Percentiles rank a stretch among this genome's conserved stretches.
Conservation (phyloP, 2,329 filamentous ascomycete species). For the Exserohilum turcica region DNA sequence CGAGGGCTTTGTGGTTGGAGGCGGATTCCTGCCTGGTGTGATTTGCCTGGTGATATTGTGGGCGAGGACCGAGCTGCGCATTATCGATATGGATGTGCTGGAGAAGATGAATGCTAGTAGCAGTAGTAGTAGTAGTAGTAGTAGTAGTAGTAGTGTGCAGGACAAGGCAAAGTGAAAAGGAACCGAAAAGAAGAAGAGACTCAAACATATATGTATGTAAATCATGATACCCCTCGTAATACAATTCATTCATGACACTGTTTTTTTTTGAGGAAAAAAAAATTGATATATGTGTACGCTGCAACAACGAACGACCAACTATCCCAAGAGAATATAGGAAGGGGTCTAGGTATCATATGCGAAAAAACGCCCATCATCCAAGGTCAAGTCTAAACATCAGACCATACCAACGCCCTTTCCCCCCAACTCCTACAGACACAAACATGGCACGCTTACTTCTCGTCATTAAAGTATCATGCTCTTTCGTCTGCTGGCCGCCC, state of each 20-base stretch:
- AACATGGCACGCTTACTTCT: conserved; percentile 2
- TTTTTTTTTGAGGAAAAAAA: not conserved
- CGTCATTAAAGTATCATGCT: conserved; percentile 50
- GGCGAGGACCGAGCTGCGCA: conserved; percentile 68
- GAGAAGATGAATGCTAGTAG: conserved; percentile 63
- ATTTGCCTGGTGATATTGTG: conserved; percentile 66
- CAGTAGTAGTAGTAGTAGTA: no score
- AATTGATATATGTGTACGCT: not conserved
- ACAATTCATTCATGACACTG: not conserved
- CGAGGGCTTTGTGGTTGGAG: conserved; percentile 39
- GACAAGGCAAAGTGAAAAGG: not conserved
- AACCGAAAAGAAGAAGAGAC: not conserved
- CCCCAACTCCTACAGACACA: no score
- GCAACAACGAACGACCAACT: conserved; percentile 3
- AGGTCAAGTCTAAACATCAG: not conserved
- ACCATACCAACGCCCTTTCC: not conserved
- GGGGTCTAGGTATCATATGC: conserved; percentile 12
- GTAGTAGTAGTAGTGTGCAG: no score
- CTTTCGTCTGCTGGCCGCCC: conserved; percentile 48
- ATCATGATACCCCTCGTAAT: not conserved
- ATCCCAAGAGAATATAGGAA: not conserved
- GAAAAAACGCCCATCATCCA: conserved; percentile 21
- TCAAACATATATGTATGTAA: not conserved
- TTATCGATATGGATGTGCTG: conserved; percentile 72
- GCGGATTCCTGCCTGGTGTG: conserved; percentile 52